Percentiles rank a stretch among this genome's conserved stretches.
phyloP scores from a whole-genome alignment of 2,329 filamentous ascomycete species.

The Leptographium wingfieldii region DNA sequence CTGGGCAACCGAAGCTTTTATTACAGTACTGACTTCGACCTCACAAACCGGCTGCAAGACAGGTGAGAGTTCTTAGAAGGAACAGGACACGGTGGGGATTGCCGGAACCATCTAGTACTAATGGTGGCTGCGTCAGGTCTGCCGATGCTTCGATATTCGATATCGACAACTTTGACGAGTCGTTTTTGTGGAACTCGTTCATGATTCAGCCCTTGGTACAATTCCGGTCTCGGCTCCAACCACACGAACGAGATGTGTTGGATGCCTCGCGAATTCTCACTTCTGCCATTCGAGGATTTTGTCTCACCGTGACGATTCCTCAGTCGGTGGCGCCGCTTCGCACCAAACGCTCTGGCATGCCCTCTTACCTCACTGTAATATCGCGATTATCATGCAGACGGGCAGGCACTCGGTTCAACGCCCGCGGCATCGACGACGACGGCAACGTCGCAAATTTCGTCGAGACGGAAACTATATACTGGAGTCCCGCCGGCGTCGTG shows the following conservation, averaged over 20 bases:
- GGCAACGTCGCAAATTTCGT: conserved; percentile 97
- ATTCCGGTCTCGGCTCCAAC: conserved; percentile 71
- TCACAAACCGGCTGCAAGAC: conserved; percentile 87
- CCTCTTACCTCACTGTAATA: conserved; percentile 77
- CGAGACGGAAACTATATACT: conserved; percentile 91
- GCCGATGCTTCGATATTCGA: conserved; percentile 70
- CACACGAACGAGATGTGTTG: conserved; percentile 62
- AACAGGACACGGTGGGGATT: no score
- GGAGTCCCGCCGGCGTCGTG: conserved; percentile 61
- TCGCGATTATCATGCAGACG: conserved; percentile 82
- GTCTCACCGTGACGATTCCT: conserved; percentile 73
- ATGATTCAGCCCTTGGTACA: conserved; percentile 90
- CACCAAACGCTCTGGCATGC: conserved; percentile 53
- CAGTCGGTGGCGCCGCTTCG: conserved; percentile 61
- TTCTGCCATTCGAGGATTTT: conserved; percentile 88
- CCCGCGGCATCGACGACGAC: conserved; percentile 94
- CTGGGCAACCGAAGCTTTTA: conserved; percentile 92
- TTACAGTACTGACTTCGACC: conserved; percentile 95
- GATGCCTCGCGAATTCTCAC: conserved; percentile 82
- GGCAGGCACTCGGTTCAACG: conserved; percentile 91
- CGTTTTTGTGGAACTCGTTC: conserved; percentile 95
- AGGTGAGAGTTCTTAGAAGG: conserved; percentile 33
- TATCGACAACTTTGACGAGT: conserved; percentile 83
- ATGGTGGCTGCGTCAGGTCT: conserved; percentile 33
- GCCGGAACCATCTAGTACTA: no score